Conservation (phyloP, 768 basidiomycete genomes). For the Phylloporus sp. region DNA sequence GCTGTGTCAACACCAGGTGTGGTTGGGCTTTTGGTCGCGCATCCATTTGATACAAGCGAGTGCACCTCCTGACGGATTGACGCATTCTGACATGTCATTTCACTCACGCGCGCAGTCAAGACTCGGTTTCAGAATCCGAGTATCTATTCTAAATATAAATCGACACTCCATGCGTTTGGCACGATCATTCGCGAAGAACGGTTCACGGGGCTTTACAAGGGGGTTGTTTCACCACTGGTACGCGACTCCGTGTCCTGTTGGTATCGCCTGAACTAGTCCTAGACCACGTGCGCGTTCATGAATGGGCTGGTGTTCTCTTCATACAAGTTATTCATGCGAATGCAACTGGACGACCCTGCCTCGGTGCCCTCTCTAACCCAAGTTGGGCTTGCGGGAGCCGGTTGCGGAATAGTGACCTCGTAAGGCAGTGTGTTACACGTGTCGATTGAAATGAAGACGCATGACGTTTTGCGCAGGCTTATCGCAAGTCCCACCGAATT, state of each 20-base stretch:
- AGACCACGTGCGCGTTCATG: conserved; percentile 71
- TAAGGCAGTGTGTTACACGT: conserved; percentile 35
- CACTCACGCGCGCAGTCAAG: too few relatives aligned
- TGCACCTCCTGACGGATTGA: not conserved
- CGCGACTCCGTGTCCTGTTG: conserved; percentile 18
- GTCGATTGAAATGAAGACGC: not conserved
- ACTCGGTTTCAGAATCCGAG: conserved; percentile 72
- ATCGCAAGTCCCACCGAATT: conserved; percentile 83
- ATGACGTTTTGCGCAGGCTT: conserved; percentile 38
- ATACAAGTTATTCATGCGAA: conserved; percentile 73
- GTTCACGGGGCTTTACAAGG: conserved; percentile 67
- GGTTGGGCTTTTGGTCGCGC: conserved; percentile 63
- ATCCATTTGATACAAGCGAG: conserved; percentile 72
- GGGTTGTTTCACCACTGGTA: conserved; percentile 78
- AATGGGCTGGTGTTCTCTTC: conserved; percentile 87
- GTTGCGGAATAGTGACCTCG: conserved; percentile 78
- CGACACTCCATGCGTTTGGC: conserved; percentile 59
- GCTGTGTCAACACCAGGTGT: conserved; percentile 40
- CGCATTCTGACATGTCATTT: not conserved
- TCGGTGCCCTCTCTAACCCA: conserved; percentile 63
- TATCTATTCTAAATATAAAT: conserved; percentile 53
- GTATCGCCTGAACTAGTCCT: not conserved
- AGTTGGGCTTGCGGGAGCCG: conserved; percentile 73
- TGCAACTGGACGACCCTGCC: conserved; percentile 49
- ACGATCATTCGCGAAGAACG: conserved; percentile 72